phyloP scores from a whole-genome alignment of 371 early-diverging fungal genomes.

The Rhizomucor pusillus region DNA sequence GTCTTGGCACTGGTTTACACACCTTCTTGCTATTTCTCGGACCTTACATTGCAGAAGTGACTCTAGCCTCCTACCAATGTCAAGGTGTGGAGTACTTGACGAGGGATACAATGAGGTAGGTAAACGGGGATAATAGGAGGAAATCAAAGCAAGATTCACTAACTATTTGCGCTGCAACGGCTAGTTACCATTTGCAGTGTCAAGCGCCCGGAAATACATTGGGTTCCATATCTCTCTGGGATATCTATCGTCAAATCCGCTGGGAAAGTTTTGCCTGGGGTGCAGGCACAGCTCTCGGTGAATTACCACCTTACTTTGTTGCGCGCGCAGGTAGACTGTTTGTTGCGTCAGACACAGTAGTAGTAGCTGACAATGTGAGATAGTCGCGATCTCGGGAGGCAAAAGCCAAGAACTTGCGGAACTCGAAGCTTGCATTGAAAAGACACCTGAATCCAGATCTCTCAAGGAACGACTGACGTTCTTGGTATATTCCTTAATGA shows the following conservation, averaged over 20 bases:
- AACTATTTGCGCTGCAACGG: constrained; percentile 6
- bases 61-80: constrained; percentile 81
- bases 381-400: constrained; percentile 71
- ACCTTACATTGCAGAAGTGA: constrained; percentile 85
- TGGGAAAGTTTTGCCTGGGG: constrained; percentile 88
- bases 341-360: too few species aligned
- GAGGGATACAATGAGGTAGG: constrained; percentile 19
- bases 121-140: constrained; percentile 2
- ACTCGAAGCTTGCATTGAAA: constrained; percentile 53
- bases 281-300: constrained; percentile 89
- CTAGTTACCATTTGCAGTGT: constrained; percentile 34
- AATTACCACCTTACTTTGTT: constrained; percentile 93
- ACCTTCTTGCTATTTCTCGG: constrained; percentile 91
- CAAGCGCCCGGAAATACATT: constrained; percentile 5
- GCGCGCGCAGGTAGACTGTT: constrained; percentile 83
- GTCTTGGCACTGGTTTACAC: constrained; percentile 90
- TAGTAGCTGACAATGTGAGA: too few species aligned
- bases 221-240: constrained; percentile 44
- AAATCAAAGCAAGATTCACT: neutral
- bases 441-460: constrained; percentile 37
- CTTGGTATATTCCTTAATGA: constrained; percentile 62
- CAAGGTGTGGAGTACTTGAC: constrained; percentile 45
- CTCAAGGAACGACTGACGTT: constrained; percentile 63
- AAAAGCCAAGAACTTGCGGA: constrained; percentile 60
- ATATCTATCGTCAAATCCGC: constrained; percentile 68